Evolutionary conservation across 495 filamentous ascomycete genomes (phyloP).

Genomic region (Lasiosphaeris hirsuta): DNA sequence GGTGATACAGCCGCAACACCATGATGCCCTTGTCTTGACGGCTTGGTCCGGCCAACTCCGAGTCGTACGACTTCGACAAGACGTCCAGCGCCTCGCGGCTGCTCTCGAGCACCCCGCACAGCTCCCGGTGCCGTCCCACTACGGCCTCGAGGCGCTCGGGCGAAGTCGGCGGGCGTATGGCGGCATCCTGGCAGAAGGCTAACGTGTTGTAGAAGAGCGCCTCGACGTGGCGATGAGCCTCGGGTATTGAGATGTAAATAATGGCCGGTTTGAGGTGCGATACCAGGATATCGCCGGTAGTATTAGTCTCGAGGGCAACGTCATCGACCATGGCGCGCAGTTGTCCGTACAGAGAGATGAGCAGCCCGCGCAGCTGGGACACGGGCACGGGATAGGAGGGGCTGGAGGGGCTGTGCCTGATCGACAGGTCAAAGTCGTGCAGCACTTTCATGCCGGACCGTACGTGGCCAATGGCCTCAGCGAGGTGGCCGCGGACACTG

Average conservation of each 20-base stretch:
- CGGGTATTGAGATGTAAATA: slow-evolving; percentile 10
- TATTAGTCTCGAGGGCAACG: background rate
- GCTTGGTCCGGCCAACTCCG: background rate
- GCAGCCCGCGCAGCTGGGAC: slow-evolving; percentile 8
- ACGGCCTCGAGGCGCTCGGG: background rate
- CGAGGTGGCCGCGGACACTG: slow-evolving; percentile 14
- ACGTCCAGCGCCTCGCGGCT: slow-evolving; percentile 14
- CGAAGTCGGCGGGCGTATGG: background rate
- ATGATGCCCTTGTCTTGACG: slow-evolving; percentile 1
- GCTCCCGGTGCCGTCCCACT: slow-evolving; percentile 8
- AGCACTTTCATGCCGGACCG: slow-evolving; percentile 18
- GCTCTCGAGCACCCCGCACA: slow-evolving; percentile 14
- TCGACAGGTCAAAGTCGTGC: slow-evolving; percentile 9
- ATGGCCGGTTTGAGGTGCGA: slow-evolving; percentile 12
- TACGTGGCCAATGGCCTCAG: slow-evolving; percentile 20
- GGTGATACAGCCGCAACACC: slow-evolving; percentile 10
- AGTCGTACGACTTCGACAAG: background rate
- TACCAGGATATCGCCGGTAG: background rate
- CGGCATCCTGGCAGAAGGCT: slow-evolving; percentile 11
- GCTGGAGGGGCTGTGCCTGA: background rate
- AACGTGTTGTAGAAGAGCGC: slow-evolving; percentile 14
- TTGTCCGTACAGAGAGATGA: slow-evolving; percentile 16
- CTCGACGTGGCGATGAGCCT: slow-evolving; percentile 20
- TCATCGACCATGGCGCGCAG: slow-evolving; percentile 18
- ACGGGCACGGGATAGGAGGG: slow-evolving; percentile 12